Percentiles rank a stretch among this genome's conserved stretches.
phyloP scores from a whole-genome alignment of 495 filamentous ascomycete genomes.

The Aspergillus cavernicola region DNA sequence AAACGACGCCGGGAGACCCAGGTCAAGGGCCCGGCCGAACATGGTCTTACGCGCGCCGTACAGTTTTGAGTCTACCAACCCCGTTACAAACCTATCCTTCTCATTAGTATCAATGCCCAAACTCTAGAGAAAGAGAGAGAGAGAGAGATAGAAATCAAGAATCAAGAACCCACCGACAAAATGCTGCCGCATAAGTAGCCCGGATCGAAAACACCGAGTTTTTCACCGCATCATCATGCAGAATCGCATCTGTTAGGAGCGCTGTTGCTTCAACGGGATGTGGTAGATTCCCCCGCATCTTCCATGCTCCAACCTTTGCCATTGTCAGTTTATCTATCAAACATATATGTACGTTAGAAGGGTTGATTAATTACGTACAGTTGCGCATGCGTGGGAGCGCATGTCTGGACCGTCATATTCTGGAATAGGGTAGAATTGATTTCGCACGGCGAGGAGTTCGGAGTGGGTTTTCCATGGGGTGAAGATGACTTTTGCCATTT shows the following conservation, averaged over 20 bases:
- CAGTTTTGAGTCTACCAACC: slow-evolving; percentile 73
- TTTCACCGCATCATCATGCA: slow-evolving; percentile 58
- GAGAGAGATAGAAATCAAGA: not conserved
- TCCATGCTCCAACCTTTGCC: slow-evolving; percentile 51
- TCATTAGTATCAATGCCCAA: too few relatives aligned
- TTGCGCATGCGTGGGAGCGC: slow-evolving; percentile 44
- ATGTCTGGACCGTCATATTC: slow-evolving; percentile 33
- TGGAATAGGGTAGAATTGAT: slow-evolving; percentile 58
- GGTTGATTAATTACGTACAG: slow-evolving; percentile 28
- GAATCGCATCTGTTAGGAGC: slow-evolving; percentile 66
- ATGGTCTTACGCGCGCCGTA: slow-evolving; percentile 68
- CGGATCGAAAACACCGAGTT: slow-evolving; percentile 52
- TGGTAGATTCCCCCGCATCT: slow-evolving; percentile 68
- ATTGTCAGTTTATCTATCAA: too few relatives aligned
- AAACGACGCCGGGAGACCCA: slow-evolving; percentile 76
- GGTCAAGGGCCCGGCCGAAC: slow-evolving; percentile 72
- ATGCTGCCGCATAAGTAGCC: slow-evolving; percentile 56
- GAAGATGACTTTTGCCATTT: slow-evolving; percentile 71
- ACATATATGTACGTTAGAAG: too few relatives aligned
- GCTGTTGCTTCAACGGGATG: slow-evolving; percentile 82
- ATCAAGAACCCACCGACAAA: slow-evolving; percentile 50
- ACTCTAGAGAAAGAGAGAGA: not conserved
- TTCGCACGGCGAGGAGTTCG: slow-evolving; percentile 64
- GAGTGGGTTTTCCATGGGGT: slow-evolving; percentile 70
- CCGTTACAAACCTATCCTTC: slow-evolving; percentile 77